Evolutionary conservation across 805 yeast genomes (phyloP), one percentile per base, ranked within the genome.

Genomic region (Candida patagonica): DNA sequence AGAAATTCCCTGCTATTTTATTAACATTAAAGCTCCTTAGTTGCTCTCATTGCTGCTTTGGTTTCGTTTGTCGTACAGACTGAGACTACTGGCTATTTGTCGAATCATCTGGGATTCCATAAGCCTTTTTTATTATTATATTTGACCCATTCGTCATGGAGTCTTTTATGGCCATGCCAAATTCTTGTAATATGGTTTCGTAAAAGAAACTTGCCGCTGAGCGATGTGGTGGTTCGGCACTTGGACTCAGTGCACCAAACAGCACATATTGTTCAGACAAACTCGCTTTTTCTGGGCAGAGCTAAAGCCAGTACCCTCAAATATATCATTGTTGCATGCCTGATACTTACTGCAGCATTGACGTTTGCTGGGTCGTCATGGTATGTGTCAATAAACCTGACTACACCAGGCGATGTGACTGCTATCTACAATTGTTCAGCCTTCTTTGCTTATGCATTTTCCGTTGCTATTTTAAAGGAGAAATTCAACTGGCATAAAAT

Each of bases 351-450:
- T 2, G 23, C 72, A 6, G 71, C 85, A 5, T 64, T 85, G 44
- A 82, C 82, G 15, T 44, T 75, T 1, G 95, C 94, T 0, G 95
- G 94, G 1, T 65, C 73, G 15, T 74, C 94, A 1, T 85, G 95
- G 95, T 86, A 84, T 55, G 71, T 82, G 13, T 81, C 95, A 8
- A 83, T 86, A 76, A 68, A 77, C 23, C 61, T 82, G 54, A 78
- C 94, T 0, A 80, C 87, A 22, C 85, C 94, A 0, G 70, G 85
- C 2, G 95, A 86, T 52, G 80, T 86, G 26, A 86, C 95, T 2
- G 95, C 95, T 2, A 85, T 85, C 44, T 86, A 85, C 62, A 85
- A 86, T 62, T 84, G 92, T 56, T 79, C 89, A 12, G 94, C 95
- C 0, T 86, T 86, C 57, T 80, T 88, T 3, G 95, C 95, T 0